Percentiles rank a stretch among this genome's conserved stretches.
Conservation (phyloP, 805 yeast species). For the Yarrowia deformans region DNA sequence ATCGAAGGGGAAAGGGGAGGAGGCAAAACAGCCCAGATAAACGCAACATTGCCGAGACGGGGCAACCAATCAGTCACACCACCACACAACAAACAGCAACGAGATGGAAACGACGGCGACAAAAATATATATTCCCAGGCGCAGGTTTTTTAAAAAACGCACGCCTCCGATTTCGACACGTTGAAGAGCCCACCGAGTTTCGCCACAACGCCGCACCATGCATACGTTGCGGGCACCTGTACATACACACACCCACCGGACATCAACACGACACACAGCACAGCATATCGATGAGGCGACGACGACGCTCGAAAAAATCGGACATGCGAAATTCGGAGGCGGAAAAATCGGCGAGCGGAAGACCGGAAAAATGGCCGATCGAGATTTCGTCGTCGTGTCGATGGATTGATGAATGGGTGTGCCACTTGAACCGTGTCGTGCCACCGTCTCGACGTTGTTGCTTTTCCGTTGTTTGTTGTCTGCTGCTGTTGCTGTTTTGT, state of each 20-base stretch:
- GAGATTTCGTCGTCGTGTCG: no score
- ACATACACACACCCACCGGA: background rate
- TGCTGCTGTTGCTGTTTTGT: no score
- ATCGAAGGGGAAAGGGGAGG: constrained; percentile 7
- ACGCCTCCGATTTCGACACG: background rate
- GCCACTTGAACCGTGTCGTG: no score
- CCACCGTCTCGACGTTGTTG: no score
- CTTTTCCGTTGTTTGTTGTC: no score
- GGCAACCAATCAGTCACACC: constrained; percentile 7
- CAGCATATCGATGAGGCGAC: no score
- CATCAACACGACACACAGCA: background rate
- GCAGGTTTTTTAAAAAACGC: background rate
- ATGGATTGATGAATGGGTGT: no score
- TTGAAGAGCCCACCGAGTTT: background rate
- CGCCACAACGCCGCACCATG: constrained; percentile 13
- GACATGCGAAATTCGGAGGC: no score
- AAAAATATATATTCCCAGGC: no score
- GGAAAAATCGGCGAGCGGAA: no score
- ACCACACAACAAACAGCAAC: background rate
- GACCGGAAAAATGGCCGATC: no score
- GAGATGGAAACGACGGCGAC: background rate
- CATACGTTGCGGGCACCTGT: constrained; percentile 13
- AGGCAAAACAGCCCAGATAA: background rate
- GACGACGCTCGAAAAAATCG: no score
- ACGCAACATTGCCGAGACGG: constrained; percentile 19